Base-by-base conservation (phyloP, 2,329 filamentous ascomycete species). In the Colletotrichum spaethianum region DNA sequence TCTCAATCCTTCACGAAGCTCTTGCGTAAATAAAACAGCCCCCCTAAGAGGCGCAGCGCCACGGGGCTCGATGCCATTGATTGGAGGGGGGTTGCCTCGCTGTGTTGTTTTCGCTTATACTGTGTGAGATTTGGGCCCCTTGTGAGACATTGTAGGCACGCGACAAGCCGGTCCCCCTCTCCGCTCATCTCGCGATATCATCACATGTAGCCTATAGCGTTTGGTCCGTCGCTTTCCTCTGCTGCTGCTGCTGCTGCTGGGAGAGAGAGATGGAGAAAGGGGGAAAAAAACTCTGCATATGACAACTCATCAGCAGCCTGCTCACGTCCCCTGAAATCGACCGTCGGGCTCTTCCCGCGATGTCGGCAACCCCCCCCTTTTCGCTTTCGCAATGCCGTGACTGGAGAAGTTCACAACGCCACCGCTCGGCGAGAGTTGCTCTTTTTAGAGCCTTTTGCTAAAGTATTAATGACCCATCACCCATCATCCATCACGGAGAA, bases 141-240 rank as follows among this genome's bases (percentile, higher is more conserved):
- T 31, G 55, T 72, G 69, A 72, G 69, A 72, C 69, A 72, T 62
- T n/a, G 36, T 38, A 48, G 69, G 65, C 69, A 72, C 69, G 59
- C 69, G 69, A 72, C 69, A 65, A 26, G 65, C 65, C 60, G 31
- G 31, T 4, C 31, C 20, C n/a, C n/a, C 42, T 36, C 16, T 44
- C 56, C 59, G 28, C 38, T 55, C 69, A 55, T 72, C 69, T 69
- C 36, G 31, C 52, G 44, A 69, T 68, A 60, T 31, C 69, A 59
- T 63, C 69, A 72, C 52, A 70, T 70, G 28, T 59, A 48, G 28
- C 55, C 16, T n/a, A 44, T 55, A 66, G 53, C 40, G 26, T 38
- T 48, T 36, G 56, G 44, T 48, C 63, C 55, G 53, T 61, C 63
- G 44, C n/a, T 62, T 59, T 42, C 31, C 23, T 28, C 12, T 23